phyloP scores from a whole-genome alignment of 805 yeast species.

The Scheffersomyces lignosus region DNA sequence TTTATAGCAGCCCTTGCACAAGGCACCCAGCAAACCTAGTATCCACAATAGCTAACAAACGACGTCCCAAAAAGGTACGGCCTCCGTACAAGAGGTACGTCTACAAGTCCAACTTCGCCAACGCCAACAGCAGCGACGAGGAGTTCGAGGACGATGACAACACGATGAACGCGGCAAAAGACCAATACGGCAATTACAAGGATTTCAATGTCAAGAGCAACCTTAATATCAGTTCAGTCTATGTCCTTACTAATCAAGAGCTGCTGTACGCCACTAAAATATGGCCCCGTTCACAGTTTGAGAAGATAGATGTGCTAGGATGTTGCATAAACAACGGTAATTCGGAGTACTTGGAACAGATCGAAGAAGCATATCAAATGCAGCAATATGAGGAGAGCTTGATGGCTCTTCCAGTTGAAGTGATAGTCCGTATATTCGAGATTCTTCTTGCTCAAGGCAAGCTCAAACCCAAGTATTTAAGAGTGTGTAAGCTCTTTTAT shows the following conservation, averaged over 20 bases:
- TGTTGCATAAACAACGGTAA: slow-evolving; percentile 30
- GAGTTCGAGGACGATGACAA: slow-evolving; percentile 25
- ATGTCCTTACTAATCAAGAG: slow-evolving; percentile 26
- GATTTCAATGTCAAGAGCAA: slow-evolving; percentile 26
- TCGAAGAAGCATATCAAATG: slow-evolving; percentile 9
- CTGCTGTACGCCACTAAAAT: slow-evolving; percentile 18
- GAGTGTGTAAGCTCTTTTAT: slow-evolving; percentile 65
- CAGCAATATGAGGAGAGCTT: slow-evolving; percentile 20
- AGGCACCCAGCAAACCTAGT: too few relatives aligned
- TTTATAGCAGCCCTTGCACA: too few relatives aligned
- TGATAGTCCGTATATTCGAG: slow-evolving; percentile 32
- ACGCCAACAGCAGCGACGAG: slow-evolving; percentile 24
- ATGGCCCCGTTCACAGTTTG: slow-evolving; percentile 54
- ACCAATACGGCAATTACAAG: slow-evolving; percentile 20
- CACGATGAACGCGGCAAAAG: slow-evolving; percentile 10
- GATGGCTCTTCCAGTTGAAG: slow-evolving; percentile 37
- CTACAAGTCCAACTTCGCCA: slow-evolving; percentile 42
- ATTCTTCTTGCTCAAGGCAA: slow-evolving; percentile 27
- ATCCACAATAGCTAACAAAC: slow-evolving; percentile 73
- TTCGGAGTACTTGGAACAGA: slow-evolving; percentile 18
- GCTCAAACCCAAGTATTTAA: slow-evolving; percentile 49
- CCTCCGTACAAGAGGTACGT: slow-evolving; percentile 80
- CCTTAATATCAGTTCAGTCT: slow-evolving; percentile 30
- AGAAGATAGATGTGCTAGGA: slow-evolving; percentile 48
- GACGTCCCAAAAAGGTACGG: slow-evolving; percentile 79